A percentile compares a stretch with the other conserved stretches of the same genome.
These are phyloP conservation scores for Papiliotrema laurentii DNA, from an alignment of 1,284 basidiomycete genomes.

Conservation along the genomic window DNA sequence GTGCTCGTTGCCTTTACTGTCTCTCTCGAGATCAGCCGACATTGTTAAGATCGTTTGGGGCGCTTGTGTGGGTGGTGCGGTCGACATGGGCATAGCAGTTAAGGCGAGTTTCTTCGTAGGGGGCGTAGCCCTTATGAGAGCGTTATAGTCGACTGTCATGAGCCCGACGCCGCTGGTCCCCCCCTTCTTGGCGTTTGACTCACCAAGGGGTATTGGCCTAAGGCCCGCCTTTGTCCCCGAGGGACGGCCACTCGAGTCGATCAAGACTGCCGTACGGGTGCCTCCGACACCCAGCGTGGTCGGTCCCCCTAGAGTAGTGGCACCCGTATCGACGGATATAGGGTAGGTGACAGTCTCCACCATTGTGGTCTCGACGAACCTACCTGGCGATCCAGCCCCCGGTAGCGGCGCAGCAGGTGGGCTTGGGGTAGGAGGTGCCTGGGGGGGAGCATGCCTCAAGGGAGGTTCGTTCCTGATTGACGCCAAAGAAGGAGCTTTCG, in stretches of 20 bases:
- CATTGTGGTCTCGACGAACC: slow-evolving; percentile 17
- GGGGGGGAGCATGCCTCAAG: not conserved
- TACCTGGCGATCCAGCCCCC: slow-evolving; percentile 1
- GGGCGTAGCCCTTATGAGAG: slow-evolving; percentile 19
- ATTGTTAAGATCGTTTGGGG: slow-evolving; percentile 27
- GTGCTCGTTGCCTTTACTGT: slow-evolving; percentile 27
- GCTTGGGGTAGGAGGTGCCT: slow-evolving; percentile 5
- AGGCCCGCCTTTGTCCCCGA: slow-evolving; percentile 23
- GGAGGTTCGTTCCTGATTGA: not conserved
- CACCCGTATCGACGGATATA: slow-evolving; percentile 17
- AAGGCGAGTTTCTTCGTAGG: slow-evolving; percentile 3
- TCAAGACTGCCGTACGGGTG: slow-evolving; percentile 13
- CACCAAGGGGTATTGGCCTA: slow-evolving; percentile 24
- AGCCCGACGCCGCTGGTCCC: not conserved
- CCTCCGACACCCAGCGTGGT: slow-evolving; percentile 18
- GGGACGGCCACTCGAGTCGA: not conserved
- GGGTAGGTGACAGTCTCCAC: slow-evolving; percentile 19
- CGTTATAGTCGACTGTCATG: slow-evolving; percentile 25
- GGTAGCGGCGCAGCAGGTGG: slow-evolving; percentile 2
- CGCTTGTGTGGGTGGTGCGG: slow-evolving; percentile 6
- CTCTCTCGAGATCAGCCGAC: slow-evolving; percentile 29
- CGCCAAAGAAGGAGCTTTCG: not conserved
- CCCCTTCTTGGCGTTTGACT: not conserved
- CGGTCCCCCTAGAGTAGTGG: slow-evolving; percentile 18
- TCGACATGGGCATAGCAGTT: not conserved